Evolutionary conservation across 164 flowering plant genomes (phyloP).

Genomic region (Macadamia tetraphylla): DNA sequence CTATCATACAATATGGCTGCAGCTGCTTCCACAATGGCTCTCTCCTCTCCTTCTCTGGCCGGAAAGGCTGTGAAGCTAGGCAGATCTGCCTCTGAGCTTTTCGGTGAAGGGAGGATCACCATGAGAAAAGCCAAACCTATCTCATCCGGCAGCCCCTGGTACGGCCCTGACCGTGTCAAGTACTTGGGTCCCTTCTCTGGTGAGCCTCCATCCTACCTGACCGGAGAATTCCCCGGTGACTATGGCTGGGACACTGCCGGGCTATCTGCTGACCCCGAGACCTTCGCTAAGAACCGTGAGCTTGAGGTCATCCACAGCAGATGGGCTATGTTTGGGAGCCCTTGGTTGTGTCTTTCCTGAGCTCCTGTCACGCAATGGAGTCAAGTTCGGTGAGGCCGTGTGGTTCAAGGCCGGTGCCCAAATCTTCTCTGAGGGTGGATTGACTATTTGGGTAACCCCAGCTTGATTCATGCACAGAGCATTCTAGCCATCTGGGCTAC

Average conservation of each 20-base stretch:
- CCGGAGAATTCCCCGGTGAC: conserved; percentile 54
- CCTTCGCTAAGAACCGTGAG: conserved; percentile 48
- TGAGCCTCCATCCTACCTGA: conserved; percentile 42
- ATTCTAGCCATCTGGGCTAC: conserved; percentile 36
- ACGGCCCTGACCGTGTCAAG: conserved; percentile 16
- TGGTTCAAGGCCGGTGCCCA: conserved; percentile 52
- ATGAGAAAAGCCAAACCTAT: conserved; percentile 34
- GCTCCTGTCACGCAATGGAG: conserved; percentile 35
- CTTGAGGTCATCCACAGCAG: no score
- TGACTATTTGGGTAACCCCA: conserved; percentile 42
- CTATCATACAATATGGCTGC: conserved; percentile 12
- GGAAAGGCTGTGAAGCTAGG: conserved; percentile 35
- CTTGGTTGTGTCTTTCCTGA: conserved; percentile 45
- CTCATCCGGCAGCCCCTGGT: conserved; percentile 28
- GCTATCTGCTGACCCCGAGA: conserved; percentile 47
- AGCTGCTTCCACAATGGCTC: conserved; percentile 32
- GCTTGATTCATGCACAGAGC: conserved; percentile 44
- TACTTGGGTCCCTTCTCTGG: conserved; percentile 50
- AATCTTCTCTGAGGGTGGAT: conserved; percentile 44
- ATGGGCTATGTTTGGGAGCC: conserved; percentile 22
- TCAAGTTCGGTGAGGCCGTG: conserved; percentile 5
- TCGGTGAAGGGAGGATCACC: conserved; percentile 28
- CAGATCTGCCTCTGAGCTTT: conserved; percentile 19
- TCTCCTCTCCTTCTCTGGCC: conserved; percentile 37
- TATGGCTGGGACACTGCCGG: conserved; percentile 60